These are phyloP conservation scores for Smittium culicis DNA, from an alignment of 371 early-diverging fungal genomes.

Conservation along the genomic window DNA sequence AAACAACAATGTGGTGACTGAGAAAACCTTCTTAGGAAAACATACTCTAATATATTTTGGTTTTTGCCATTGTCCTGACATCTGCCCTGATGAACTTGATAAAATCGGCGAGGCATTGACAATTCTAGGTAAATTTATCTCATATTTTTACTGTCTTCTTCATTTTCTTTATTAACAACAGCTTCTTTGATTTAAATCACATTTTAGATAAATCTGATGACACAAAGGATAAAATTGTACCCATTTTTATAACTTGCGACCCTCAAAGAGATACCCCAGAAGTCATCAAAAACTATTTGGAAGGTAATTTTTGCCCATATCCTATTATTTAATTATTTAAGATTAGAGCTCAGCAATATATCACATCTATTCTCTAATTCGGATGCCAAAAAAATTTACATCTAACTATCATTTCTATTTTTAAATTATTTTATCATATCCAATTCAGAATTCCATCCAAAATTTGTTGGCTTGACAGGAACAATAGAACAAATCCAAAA, in stretches of 20 bases:
- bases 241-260: constrained; percentile 94
- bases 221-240: constrained; percentile 48
- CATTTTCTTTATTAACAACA: too few species aligned
- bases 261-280: constrained; percentile 82
- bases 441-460: constrained; percentile 70
- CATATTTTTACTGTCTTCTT: too few species aligned
- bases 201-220: constrained; percentile 54
- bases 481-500: constrained; percentile 62
- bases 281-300: constrained; percentile 72
- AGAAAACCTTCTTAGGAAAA: constrained; percentile 58
- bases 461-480: constrained; percentile 85
- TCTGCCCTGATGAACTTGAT: constrained; percentile 96
- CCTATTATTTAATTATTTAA: too few species aligned
- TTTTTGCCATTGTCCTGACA: constrained; percentile 96
- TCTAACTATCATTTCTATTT: neutral
- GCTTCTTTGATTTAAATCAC: too few species aligned
- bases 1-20: constrained; percentile 45
- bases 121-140: too few species aligned
- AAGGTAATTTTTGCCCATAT: constrained; percentile 32
- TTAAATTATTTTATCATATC: neutral
- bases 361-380: too few species aligned
- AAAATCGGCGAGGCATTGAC: constrained; percentile 89
- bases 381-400: too few species aligned
- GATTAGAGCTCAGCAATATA: too few species aligned
- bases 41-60: constrained; percentile 91